A percentile compares a stretch with the other conserved stretches of the same genome.
These are phyloP conservation scores for Lichtheimia corymbifera DNA, from an alignment of 371 early-diverging fungal genomes.

Conservation along the genomic window DNA sequence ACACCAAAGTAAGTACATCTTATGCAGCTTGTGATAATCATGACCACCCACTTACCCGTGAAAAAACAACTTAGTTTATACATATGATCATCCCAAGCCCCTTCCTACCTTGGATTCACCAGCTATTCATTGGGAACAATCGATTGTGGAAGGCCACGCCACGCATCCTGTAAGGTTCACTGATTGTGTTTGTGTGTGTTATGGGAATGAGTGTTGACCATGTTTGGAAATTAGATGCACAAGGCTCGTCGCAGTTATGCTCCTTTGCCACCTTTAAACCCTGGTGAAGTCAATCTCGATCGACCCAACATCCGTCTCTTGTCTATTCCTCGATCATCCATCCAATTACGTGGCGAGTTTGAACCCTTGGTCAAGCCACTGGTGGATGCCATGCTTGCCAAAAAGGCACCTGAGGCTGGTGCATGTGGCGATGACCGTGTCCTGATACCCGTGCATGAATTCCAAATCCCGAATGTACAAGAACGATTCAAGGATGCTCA, in stretches of 20 bases:
- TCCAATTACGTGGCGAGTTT: constrained; percentile 57
- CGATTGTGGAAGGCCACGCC: constrained; percentile 76
- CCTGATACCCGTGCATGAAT: constrained; percentile 65
- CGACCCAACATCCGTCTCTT: constrained; percentile 51
- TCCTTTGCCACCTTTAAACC: constrained; percentile 53
- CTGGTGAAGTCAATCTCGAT: constrained; percentile 47
- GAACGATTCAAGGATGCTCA: constrained; percentile 50
- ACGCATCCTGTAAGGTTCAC: constrained; percentile 68
- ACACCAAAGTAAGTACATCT: constrained; percentile 43
- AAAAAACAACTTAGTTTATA: constrained; percentile 26
- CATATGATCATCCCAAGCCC: constrained; percentile 55
- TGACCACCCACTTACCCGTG: neutral
- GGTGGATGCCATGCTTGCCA: constrained; percentile 31
- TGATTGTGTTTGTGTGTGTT: neutral
- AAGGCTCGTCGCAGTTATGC: constrained; percentile 64
- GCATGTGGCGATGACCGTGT: constrained; percentile 30
- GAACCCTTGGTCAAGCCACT: constrained; percentile 38
- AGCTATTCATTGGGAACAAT: constrained; percentile 73
- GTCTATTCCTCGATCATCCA: constrained; percentile 47
- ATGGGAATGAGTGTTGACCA: neutral
- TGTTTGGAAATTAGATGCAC: constrained; percentile 51
- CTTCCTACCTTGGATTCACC: constrained; percentile 49
- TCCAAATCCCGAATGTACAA: constrained; percentile 66
- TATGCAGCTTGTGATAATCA: neutral
- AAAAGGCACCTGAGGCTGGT: constrained; percentile 9